phyloP scores from a whole-genome alignment of 164 flowering plant species.

The Sextonia rubra region DNA sequence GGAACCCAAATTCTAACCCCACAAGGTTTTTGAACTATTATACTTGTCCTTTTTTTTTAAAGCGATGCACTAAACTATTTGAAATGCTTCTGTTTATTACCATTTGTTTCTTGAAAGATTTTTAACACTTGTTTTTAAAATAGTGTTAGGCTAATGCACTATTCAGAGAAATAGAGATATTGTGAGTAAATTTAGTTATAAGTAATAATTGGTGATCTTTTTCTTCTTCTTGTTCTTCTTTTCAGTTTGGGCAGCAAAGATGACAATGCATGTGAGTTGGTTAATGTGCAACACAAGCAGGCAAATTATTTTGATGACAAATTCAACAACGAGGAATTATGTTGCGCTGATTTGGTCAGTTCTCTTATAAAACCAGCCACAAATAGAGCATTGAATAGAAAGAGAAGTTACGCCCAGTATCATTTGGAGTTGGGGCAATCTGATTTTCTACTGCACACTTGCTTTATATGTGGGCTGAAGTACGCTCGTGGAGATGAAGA shows the following conservation, averaged over 20 bases:
- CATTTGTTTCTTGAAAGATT: not conserved
- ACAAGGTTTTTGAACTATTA: constrained; percentile 16
- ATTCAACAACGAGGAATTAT: not conserved
- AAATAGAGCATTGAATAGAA: constrained; percentile 52
- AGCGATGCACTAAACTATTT: not conserved
- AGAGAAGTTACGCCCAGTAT: constrained; percentile 80
- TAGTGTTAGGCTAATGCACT: not conserved
- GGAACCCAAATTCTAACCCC: constrained; percentile 17
- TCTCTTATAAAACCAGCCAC: constrained; percentile 11
- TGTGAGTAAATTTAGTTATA: not conserved
- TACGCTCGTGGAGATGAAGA: constrained; percentile 63
- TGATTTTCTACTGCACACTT: constrained; percentile 66
- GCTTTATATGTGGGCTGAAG: constrained; percentile 59
- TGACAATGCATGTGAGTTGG: not conserved
- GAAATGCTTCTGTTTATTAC: not conserved
- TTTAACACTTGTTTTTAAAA: no score
- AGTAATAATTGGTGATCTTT: not conserved
- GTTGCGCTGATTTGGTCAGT: constrained; percentile 3
- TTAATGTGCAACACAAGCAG: constrained; percentile 1
- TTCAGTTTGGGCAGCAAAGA: constrained; percentile 9
- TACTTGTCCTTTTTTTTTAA: not conserved
- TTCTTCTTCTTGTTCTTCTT: no score
- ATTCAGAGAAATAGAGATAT: not conserved
- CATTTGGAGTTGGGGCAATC: constrained; percentile 88
- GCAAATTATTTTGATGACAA: constrained; percentile 8